Conservation (phyloP, 192 early-diverging fungal species). For the Dimargaris xerosporica region DNA sequence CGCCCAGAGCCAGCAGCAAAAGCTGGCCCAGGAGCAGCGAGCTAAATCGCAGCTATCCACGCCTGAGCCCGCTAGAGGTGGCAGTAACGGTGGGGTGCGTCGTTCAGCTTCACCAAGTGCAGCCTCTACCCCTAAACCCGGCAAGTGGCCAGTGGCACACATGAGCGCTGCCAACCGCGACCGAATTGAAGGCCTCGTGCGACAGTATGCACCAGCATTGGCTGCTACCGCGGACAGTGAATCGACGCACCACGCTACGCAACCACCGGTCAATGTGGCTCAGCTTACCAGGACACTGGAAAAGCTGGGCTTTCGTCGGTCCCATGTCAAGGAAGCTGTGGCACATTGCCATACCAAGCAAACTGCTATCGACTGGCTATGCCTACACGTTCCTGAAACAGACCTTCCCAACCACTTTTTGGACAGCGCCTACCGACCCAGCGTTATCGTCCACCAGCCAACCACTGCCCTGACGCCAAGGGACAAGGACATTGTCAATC, state of each 20-base stretch:
- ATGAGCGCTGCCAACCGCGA: slow-evolving; percentile 45
- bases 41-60: too few species aligned
- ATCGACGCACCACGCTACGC: too few species aligned
- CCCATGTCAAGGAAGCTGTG: slow-evolving; percentile 63
- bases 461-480: neutral
- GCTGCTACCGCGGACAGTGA: too few species aligned
- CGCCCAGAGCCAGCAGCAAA: slow-evolving; percentile 29
- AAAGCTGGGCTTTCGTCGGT: slow-evolving; percentile 46
- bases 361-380: slow-evolving; percentile 68
- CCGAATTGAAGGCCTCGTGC: slow-evolving; percentile 50
- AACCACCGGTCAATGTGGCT: too few species aligned
- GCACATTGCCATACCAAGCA: slow-evolving; percentile 29
- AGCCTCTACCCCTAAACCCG: slow-evolving; percentile 6
- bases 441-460: neutral
- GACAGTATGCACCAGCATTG: slow-evolving; percentile 15
- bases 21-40: slow-evolving; percentile 14
- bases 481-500: slow-evolving; percentile 23
- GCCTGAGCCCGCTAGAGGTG: too few species aligned
- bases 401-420: slow-evolving; percentile 32
- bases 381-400: slow-evolving; percentile 79
- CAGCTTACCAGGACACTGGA: neutral
- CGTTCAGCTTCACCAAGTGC: too few species aligned
- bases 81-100: too few species aligned
- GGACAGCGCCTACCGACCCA: slow-evolving; percentile 15
- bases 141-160: slow-evolving; percentile 41